A percentile compares a stretch with the other conserved stretches of the same genome.
Conservation (phyloP, 2,329 filamentous ascomycete genomes). For the Epichloe gansuensis region DNA sequence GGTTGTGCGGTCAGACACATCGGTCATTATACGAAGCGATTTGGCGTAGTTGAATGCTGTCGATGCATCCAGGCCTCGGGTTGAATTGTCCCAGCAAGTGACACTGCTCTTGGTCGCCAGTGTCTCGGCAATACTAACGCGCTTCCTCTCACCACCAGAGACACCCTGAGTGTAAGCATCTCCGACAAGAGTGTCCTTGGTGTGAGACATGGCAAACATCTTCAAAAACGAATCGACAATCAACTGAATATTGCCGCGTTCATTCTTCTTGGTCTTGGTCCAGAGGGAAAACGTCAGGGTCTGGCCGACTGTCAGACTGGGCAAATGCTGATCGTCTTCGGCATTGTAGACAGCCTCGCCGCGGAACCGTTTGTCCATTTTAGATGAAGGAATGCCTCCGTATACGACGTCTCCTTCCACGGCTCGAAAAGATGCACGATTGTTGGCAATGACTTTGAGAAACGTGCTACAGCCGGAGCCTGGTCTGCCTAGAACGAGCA, state of each 20-base stretch:
- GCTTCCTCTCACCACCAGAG: constrained; percentile 68
- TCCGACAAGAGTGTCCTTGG: constrained; percentile 62
- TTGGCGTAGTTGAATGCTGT: constrained; percentile 69
- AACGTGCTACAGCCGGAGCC: constrained; percentile 68
- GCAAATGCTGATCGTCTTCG: constrained; percentile 66
- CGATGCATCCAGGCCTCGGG: constrained; percentile 64
- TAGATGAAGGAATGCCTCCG: constrained; percentile 54
- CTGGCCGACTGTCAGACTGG: constrained; percentile 63
- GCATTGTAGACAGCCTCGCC: constrained; percentile 70
- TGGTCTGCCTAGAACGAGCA: constrained; percentile 48
- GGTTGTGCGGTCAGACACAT: constrained; percentile 37
- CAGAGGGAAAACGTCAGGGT: constrained; percentile 62
- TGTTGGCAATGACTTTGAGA: constrained; percentile 61
- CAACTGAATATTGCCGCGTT: constrained; percentile 49
- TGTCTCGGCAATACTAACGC: constrained; percentile 67
- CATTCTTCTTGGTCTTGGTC: constrained; percentile 60
- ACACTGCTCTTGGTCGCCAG: constrained; percentile 61
- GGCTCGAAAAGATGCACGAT: constrained; percentile 41
- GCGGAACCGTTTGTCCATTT: constrained; percentile 54
- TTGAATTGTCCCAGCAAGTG: constrained; percentile 70
- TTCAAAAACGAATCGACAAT: constrained; percentile 54
- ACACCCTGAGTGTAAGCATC: constrained; percentile 60
- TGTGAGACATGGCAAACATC: constrained; percentile 70
- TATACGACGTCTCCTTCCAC: constrained; percentile 48
- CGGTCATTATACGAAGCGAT: constrained; percentile 59